Conservation (phyloP, 768 basidiomycete species). For the Leucocoprinus birnbaumii region DNA sequence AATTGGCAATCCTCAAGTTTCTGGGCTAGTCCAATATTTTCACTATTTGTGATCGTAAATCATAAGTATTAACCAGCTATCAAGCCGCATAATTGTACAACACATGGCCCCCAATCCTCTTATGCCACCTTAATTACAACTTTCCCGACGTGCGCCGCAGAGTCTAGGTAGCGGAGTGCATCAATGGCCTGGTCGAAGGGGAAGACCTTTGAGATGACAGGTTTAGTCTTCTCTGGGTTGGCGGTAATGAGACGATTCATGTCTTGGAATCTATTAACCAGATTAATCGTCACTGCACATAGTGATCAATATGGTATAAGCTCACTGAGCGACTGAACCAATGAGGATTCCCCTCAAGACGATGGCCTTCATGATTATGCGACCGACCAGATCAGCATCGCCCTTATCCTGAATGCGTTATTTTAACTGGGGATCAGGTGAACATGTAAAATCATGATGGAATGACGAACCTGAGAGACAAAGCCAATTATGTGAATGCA, state of each 20-base stretch:
- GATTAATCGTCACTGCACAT: conserved; percentile 1
- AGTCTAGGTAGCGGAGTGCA: conserved; percentile 49
- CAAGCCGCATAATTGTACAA: too few species aligned
- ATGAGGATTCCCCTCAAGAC: conserved; percentile 50
- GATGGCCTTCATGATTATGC: conserved; percentile 36
- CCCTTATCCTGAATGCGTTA: not conserved
- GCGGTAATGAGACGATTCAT: conserved; percentile 47
- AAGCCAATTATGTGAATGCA: conserved; percentile 49
- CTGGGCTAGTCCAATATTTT: too few species aligned
- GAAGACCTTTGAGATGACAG: conserved; percentile 56
- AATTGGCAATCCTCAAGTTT: too few species aligned
- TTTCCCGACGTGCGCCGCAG: conserved; percentile 57
- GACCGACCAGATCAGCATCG: conserved; percentile 25
- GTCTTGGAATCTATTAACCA: conserved; percentile 35
- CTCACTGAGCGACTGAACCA: conserved; percentile 56
- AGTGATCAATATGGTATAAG: too few species aligned
- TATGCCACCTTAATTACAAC: conserved; percentile 44
- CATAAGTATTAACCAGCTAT: too few species aligned
- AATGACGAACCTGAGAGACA: conserved; percentile 33
- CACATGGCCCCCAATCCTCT: too few species aligned
- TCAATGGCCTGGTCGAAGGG: conserved; percentile 45
- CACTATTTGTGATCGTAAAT: too few species aligned
- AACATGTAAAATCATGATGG: too few species aligned
- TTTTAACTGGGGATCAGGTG: too few species aligned
- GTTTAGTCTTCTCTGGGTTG: conserved; percentile 35